Evolutionary conservation across 116 monocot species (phyloP).

Genomic region (Dioscorea cayenensis): DNA sequence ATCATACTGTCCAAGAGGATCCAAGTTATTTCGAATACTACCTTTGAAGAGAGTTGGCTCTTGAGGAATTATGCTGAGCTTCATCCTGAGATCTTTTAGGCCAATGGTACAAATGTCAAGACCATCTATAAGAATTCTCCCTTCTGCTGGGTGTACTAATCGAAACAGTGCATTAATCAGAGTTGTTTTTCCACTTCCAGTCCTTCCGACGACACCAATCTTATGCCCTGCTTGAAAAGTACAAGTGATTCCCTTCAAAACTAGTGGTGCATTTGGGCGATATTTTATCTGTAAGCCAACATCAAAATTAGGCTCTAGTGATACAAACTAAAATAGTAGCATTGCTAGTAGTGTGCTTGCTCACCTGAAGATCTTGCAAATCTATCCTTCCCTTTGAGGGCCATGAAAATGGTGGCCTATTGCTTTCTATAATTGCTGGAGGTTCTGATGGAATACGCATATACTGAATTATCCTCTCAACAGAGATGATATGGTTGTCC

Average conservation of each 20-base stretch:
- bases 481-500: constrained; percentile 50
- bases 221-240: constrained; percentile 64
- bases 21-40: constrained; percentile 51
- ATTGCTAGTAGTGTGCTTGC: background rate
- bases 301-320: background rate
- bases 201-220: constrained; percentile 63
- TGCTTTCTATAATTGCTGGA: background rate
- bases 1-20: constrained; percentile 43
- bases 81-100: constrained; percentile 50
- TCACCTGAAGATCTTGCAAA: background rate
- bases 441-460: constrained; percentile 24
- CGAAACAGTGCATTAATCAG: constrained; percentile 56
- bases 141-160: constrained; percentile 49
- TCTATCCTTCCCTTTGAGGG: background rate
- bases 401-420: constrained; percentile 1
- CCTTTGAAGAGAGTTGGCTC: constrained; percentile 61
- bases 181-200: constrained; percentile 64
- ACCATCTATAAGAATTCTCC: constrained; percentile 41
- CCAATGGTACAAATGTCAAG: constrained; percentile 43
- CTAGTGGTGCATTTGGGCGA: constrained; percentile 33
- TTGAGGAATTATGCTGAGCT: constrained; percentile 60
- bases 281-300: constrained; percentile 41
- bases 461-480: constrained; percentile 48
- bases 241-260: constrained; percentile 47
- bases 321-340: background rate